These are phyloP conservation scores for Verticillium nonalfalfae DNA, from an alignment of 2,329 filamentous ascomycete genomes.

Conservation along the genomic window DNA sequence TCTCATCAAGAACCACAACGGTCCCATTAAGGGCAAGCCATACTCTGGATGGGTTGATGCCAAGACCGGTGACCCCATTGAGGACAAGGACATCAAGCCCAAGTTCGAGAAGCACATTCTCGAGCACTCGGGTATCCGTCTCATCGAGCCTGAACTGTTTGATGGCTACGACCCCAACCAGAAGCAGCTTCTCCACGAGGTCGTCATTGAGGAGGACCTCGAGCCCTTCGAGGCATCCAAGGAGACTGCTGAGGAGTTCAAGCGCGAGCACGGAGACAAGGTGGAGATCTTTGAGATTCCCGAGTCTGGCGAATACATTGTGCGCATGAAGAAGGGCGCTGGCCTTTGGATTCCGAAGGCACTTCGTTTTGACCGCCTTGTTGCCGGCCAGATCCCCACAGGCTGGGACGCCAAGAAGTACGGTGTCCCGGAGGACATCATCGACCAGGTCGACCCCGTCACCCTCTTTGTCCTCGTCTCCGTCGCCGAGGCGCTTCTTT, in stretches of 20 bases:
- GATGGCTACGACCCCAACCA: slow-evolving; percentile 95
- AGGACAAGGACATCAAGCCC: slow-evolving; percentile 94
- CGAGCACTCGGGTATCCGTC: slow-evolving; percentile 92
- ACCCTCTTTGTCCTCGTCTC: slow-evolving; percentile 93
- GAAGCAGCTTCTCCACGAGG: slow-evolving; percentile 97
- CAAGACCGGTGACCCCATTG: slow-evolving; percentile 90
- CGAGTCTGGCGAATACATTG: slow-evolving; percentile 88
- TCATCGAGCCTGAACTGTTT: slow-evolving; percentile 97
- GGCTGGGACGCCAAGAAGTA: slow-evolving; percentile 97
- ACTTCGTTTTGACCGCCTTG: slow-evolving; percentile 91
- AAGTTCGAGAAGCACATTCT: slow-evolving; percentile 98
- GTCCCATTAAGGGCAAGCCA: slow-evolving; percentile 87
- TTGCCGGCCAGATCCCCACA: slow-evolving; percentile 93
- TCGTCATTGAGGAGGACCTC: slow-evolving; percentile 94
- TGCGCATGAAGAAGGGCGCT: slow-evolving; percentile 92
- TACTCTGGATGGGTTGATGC: slow-evolving; percentile 96
- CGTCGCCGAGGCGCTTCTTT: slow-evolving; percentile 83
- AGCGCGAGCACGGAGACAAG: slow-evolving; percentile 93
- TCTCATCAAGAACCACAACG: slow-evolving; percentile 97
- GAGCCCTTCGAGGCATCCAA: slow-evolving; percentile 97
- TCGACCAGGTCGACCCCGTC: slow-evolving; percentile 93
- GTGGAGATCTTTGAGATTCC: slow-evolving; percentile 95
- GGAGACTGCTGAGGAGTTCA: slow-evolving; percentile 96
- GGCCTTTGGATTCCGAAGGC: slow-evolving; percentile 95
- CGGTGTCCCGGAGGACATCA: slow-evolving; percentile 95